Base-by-base conservation (phyloP, 257 asterid species). In the Forsythia viridissima region DNA sequence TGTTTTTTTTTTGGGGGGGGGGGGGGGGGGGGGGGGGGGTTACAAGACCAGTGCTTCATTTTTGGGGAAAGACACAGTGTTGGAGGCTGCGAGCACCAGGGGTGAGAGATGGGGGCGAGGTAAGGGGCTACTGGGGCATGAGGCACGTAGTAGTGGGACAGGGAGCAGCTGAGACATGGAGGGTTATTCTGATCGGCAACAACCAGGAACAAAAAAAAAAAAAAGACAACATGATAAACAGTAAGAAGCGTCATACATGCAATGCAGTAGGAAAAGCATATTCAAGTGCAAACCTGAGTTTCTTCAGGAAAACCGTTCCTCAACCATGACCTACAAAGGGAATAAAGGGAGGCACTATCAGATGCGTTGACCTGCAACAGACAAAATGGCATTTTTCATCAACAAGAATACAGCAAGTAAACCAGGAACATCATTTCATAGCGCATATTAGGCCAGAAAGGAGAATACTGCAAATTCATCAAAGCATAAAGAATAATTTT, bases 291-390 rank as follows among this genome's bases (percentile, higher is more conserved):
- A 36, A 93, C 99, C 96, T 93, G 96, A 80, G 82, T 87, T 84
- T 85, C 97, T 84, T 91, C 97, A 74, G 86, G 87, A 80, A 84
- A 79, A 75, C 98, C 90, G 82, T 93, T 94, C 85, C 82, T 90
- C 87, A 94, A 84, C 98, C 99, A 94, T 66, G 98, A 94, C 12
- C 98, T 91, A 79, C 95, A 88, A 70, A 91, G 91, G 80, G 91
- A 74, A 85, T 93, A 94, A 59, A 94, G 81, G 73, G 99, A 90
- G 78, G 96, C 85, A 76, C 77, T 83, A 20, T 91, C 95, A 78
- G 87, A 81, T 74, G 88, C 34, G 70, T 87, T 87, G 77, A 91
- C 99, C 99, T 94, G 86, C 72, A 79, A 84, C 37, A 81, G 69
- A 75, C 75, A 74, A 67, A 81, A 65, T 72, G 46, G 73, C 72